These are phyloP conservation scores for Stromatinia cepivora DNA, from an alignment of 2,329 filamentous ascomycete species.

Conservation along the genomic window DNA sequence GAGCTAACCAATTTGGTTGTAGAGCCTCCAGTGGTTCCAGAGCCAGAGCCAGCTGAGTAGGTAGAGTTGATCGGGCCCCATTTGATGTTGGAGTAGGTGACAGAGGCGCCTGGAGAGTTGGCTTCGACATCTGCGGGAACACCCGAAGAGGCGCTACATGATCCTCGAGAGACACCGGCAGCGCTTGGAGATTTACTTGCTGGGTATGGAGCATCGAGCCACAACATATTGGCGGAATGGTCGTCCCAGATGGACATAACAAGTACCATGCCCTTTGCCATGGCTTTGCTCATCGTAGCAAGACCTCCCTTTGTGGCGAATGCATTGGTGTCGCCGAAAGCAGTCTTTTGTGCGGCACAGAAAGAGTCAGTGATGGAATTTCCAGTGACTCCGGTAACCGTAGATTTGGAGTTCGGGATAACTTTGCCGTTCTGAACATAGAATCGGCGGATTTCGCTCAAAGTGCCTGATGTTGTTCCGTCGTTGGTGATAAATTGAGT, in stretches of 20 bases:
- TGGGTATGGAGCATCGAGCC: constrained; percentile 71
- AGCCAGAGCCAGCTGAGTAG: constrained; percentile 27
- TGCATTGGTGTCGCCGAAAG: constrained; percentile 54
- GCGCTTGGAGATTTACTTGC: constrained; percentile 44
- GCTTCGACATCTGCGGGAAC: constrained; percentile 52
- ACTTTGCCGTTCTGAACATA: constrained; percentile 58
- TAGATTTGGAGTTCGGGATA: constrained; percentile 51
- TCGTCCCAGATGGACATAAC: constrained; percentile 61
- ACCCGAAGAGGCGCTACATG: constrained; percentile 54
- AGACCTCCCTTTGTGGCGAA: constrained; percentile 59
- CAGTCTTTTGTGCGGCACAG: constrained; percentile 57
- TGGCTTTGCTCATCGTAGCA: constrained; percentile 53
- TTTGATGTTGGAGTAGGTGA: constrained; percentile 44
- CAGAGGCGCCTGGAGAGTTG: constrained; percentile 48
- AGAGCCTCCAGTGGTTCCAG: too few species aligned
- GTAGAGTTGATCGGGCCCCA: constrained; percentile 41
- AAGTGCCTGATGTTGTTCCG: constrained; percentile 50
- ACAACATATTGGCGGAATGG: constrained; percentile 68
- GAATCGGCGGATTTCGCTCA: constrained; percentile 55
- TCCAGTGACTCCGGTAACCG: constrained; percentile 49
- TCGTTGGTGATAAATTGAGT: constrained; percentile 59
- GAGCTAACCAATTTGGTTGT: neutral
- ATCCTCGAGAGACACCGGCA: constrained; percentile 55
- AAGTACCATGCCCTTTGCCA: constrained; percentile 59
- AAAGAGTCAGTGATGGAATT: constrained; percentile 58